A percentile compares a stretch with the other conserved stretches of the same genome.
phyloP scores from a whole-genome alignment of 805 yeast species.

The Candida corydali region DNA sequence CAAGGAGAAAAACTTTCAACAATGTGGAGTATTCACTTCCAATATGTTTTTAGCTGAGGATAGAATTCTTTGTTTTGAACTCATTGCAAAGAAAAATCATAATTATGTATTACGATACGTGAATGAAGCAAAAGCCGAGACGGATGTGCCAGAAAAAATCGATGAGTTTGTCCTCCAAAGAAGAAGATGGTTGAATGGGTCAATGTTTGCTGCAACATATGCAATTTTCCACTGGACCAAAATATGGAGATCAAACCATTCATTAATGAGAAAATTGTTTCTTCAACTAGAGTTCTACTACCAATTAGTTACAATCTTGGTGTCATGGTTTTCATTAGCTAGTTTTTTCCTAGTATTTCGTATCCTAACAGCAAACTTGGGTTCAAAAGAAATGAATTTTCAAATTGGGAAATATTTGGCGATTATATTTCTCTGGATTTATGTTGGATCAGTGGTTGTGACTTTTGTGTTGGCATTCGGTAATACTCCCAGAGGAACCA shows the following conservation, averaged over 20 bases:
- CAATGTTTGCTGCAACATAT: slow-evolving; percentile 92
- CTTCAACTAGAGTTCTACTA: slow-evolving; percentile 86
- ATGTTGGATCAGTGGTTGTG: slow-evolving; percentile 72
- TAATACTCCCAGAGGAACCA: slow-evolving; percentile 89
- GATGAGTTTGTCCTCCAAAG: slow-evolving; percentile 96
- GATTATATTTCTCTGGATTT: slow-evolving; percentile 79
- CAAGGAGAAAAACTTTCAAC: slow-evolving; percentile 34
- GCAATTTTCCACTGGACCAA: slow-evolving; percentile 81
- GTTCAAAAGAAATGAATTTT: slow-evolving; percentile 55
- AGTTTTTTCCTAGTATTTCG: slow-evolving; percentile 88
- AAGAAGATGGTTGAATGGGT: slow-evolving; percentile 98
- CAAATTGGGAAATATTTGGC: slow-evolving; percentile 74
- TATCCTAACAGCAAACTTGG: slow-evolving; percentile 77
- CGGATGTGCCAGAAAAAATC: slow-evolving; percentile 93
- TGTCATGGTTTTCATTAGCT: slow-evolving; percentile 91
- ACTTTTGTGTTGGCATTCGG: slow-evolving; percentile 91
- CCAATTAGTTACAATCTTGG: slow-evolving; percentile 66
- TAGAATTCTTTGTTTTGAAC: slow-evolving; percentile 89
- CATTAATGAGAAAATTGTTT: slow-evolving; percentile 70
- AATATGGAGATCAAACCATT: slow-evolving; percentile 88
- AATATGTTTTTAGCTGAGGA: slow-evolving; percentile 98
- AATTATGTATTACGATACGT: slow-evolving; percentile 83
- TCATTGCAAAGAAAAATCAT: slow-evolving; percentile 76
- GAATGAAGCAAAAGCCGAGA: slow-evolving; percentile 83
- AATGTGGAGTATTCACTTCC: slow-evolving; percentile 78